Conservation (phyloP, 345 rosid species). For the Rhodamnia rubescens region DNA sequence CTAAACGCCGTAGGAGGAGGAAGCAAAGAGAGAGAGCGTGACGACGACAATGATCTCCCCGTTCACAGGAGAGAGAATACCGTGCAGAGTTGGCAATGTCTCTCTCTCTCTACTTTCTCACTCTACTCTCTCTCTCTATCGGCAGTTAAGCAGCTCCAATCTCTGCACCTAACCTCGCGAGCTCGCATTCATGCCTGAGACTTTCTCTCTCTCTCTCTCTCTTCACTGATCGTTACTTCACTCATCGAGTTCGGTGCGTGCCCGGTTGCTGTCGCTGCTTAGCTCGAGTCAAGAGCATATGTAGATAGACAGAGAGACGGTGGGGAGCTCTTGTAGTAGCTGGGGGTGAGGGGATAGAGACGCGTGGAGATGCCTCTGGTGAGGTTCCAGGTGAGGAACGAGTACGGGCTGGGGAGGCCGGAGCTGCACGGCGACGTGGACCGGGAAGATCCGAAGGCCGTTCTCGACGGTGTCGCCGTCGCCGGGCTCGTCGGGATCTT, state of each 20-base stretch:
- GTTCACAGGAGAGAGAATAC: constrained; percentile 23
- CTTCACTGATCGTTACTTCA: background rate
- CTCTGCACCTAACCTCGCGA: constrained; percentile 31
- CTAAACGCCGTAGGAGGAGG: background rate
- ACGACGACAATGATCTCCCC: background rate
- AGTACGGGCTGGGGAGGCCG: constrained; percentile 44
- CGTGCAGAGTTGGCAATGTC: constrained; percentile 78
- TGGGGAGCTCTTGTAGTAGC: background rate
- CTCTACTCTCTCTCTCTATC: background rate
- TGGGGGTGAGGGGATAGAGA: no score
- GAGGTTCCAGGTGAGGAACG: constrained; percentile 64
- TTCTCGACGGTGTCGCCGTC: constrained; percentile 72
- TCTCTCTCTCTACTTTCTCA: background rate
- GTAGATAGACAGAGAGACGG: background rate
- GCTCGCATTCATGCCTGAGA: background rate
- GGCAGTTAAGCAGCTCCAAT: constrained; percentile 74
- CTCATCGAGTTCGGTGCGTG: background rate
- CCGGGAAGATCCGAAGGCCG: constrained; percentile 69
- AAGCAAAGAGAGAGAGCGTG: background rate
- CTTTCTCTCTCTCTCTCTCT: background rate
- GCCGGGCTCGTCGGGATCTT: constrained; percentile 90
- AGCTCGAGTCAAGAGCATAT: background rate
- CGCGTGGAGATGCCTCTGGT: constrained; percentile 47
- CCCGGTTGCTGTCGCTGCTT: background rate
- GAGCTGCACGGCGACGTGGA: constrained; percentile 40